Evolutionary conservation across 495 filamentous ascomycete species (phyloP), one percentile per base, ranked within the genome.

Genomic region (Aspergillus panamensis): DNA sequence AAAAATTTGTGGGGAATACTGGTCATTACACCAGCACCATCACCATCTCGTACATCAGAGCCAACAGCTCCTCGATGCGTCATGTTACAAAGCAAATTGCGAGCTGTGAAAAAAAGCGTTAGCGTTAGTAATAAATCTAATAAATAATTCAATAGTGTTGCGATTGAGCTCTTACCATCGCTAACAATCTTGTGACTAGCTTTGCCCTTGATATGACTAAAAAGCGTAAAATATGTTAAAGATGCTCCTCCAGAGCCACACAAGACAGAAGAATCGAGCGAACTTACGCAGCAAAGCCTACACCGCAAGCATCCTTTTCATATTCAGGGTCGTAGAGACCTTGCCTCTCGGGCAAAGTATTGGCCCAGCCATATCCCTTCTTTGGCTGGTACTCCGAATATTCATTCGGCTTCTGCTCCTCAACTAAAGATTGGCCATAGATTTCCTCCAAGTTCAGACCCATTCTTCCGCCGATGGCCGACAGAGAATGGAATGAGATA

Each of bases 1-100:
- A 99, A 99, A 75, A 99, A 99, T 72, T 87, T 95, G 80, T 99
- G 94, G 14, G 94, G 94, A 65, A 99, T 96, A 37, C 93, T 97
- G 57, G 94, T 97, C 94, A 99, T 99, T 62, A 97, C 92, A 80
- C 94, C 94, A 60, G 94, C 94, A 72, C 94, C 94, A 66, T 99
- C 94, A 64, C 94, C 94, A 73, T 99, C 94, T 73, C 94, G 88
- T 55, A 90, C 92, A 80, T 99, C 94, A 10, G 94, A 97, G 56
- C 94, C 94, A 66, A 99, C 94, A 54, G 94, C 94, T 77, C 94
- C 94, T 69, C 94, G 87, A 78, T 99, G 94, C 82, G 94, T 97
- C 94, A 99, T 99, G 81, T 99, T 99, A 78, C 95, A 99, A 55
- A 99, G 85, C 43, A 99, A 82, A 71, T 91, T 93, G 59, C 90